Evolutionary conservation across 1,284 basidiomycete genomes (phyloP), one percentile per base, ranked within the genome.

Genomic region (Phylloporus sp.): DNA sequence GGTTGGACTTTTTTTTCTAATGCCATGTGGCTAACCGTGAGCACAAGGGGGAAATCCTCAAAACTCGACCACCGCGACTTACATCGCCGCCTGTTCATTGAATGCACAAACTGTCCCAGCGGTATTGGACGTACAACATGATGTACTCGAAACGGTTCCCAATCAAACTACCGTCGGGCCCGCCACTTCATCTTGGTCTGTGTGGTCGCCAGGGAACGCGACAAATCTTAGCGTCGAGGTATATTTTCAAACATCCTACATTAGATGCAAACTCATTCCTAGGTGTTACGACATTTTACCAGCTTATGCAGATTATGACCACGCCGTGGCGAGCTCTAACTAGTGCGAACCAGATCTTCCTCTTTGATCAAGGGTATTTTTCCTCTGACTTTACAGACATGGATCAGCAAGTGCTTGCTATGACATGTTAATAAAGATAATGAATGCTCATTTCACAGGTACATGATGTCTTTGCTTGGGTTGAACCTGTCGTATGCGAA

Each of bases 191-290:
- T n/a, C 52, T 11, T 62, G 68, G 68, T 8, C 55, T 17, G 3
- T 65, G 23, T 73, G 63, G 60, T 49, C 65, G 58, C 32, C 57
- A 27, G 41, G 19, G 7, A 32, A 52, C 5, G 52, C 25, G 20
- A 35, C 49, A 39, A 47, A 69, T 23, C 29, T n/a, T n/a, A n/a
- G n/a, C n/a, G n/a, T n/a, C n/a, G n/a, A n/a, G n/a, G n/a, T n/a
- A n/a, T n/a, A n/a, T 72, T 29, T 5, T 17, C 3, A 2, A 6
- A 12, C 37, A 37, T 37, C 12, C 5, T 37, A 37, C 37, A 37
- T 5, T 37, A 6, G 37, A 37, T 5, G 6, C 37, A 37, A 37
- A 37, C 37, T 37, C 37, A 37, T 37, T 37, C 37, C 5, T 12
- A 37, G 37, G 12, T 12, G 37, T 37, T 37, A 37, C 37, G 12